phyloP scores from a whole-genome alignment of 768 basidiomycete species.

The Hysterangium stoloniferum region DNA sequence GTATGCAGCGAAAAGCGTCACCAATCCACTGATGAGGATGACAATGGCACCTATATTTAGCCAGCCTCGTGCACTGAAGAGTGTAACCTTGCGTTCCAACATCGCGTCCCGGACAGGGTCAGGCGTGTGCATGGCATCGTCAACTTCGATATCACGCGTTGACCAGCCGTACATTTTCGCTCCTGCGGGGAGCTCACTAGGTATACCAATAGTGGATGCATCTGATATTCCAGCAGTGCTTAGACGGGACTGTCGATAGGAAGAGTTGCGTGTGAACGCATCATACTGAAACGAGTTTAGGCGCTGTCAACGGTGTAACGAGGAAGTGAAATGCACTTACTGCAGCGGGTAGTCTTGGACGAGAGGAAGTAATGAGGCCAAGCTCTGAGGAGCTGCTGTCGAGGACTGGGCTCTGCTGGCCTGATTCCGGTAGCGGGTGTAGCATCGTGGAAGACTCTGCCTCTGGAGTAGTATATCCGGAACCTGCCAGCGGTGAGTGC shows the following conservation, averaged over 20 bases:
- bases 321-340: neutral
- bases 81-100: conserved; percentile 50
- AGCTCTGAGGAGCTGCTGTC: conserved; percentile 8
- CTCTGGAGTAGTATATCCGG: conserved; percentile 7
- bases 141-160: conserved; percentile 69
- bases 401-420: conserved; percentile 8
- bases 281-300: conserved; percentile 6
- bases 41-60: conserved; percentile 68
- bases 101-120: conserved; percentile 65
- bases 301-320: neutral
- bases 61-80: conserved; percentile 82
- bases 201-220: conserved; percentile 11
- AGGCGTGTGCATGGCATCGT: conserved; percentile 86
- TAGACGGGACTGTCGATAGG: conserved; percentile 8
- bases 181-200: conserved; percentile 7
- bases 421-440: conserved; percentile 4
- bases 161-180: conserved; percentile 17
- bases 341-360: neutral
- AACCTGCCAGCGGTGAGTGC: neutral
- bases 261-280: conserved; percentile 1
- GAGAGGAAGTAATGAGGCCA: neutral
- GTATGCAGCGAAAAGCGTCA: conserved; percentile 82
- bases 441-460: conserved; percentile 6
- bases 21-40: conserved; percentile 55
- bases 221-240: conserved; percentile 9